Conservation (phyloP, 2,329 filamentous ascomycete genomes). For the Nemania sp. region DNA sequence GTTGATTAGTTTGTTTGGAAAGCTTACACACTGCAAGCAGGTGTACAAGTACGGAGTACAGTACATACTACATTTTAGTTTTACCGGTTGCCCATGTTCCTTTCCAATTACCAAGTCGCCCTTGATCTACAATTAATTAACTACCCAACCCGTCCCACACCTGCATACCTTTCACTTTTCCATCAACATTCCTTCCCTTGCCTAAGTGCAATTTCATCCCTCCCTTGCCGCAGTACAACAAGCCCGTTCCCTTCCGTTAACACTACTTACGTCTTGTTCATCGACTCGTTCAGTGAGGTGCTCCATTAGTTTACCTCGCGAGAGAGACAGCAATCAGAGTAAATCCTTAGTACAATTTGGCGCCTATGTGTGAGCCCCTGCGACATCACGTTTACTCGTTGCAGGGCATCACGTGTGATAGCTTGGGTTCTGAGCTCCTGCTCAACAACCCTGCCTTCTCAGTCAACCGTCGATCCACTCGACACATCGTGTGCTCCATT, state of each 20-base stretch:
- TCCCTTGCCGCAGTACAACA: neutral
- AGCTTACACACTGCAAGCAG: constrained; percentile 14
- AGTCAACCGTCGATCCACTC: neutral
- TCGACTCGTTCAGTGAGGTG: too few species aligned
- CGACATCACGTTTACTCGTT: neutral
- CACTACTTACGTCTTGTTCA: too few species aligned
- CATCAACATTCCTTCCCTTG: constrained; percentile 10
- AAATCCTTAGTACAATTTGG: too few species aligned
- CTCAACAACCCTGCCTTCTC: neutral
- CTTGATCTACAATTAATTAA: constrained; percentile 27
- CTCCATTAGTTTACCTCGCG: too few species aligned
- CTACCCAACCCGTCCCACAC: constrained; percentile 26
- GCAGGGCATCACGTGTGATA: neutral
- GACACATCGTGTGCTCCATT: too few species aligned
- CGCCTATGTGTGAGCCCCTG: too few species aligned
- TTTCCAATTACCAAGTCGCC: constrained; percentile 27
- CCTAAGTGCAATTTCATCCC: constrained; percentile 1
- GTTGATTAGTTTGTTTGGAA: constrained; percentile 22
- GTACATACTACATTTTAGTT: constrained; percentile 18
- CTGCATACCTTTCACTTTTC: constrained; percentile 21
- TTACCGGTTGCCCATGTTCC: constrained; percentile 25
- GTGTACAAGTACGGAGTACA: too few species aligned
- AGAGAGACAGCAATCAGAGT: too few species aligned
- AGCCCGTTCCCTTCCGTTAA: neutral
- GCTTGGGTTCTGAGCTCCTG: neutral